These are phyloP conservation scores for Colletotrichum musicola DNA, from an alignment of 2,329 filamentous ascomycete genomes.

Conservation along the genomic window DNA sequence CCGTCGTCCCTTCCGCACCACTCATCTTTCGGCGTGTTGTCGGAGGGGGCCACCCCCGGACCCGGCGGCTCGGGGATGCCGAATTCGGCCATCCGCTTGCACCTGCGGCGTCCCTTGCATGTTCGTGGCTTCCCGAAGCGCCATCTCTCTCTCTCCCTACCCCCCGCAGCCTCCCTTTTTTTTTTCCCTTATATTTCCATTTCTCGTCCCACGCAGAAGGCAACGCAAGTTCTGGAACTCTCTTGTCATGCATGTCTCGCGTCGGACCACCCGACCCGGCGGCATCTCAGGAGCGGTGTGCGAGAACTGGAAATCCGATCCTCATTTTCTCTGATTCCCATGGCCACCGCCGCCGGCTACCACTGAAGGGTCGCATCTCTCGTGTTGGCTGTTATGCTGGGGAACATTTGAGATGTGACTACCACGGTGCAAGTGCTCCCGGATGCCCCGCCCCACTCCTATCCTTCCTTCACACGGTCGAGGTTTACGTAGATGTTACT, in stretches of 20 bases:
- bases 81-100: conserved; percentile 20
- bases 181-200: neutral
- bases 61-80: conserved; percentile 18
- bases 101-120: conserved; percentile 1
- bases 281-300: neutral
- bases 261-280: neutral
- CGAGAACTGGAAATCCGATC: neutral
- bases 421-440: neutral
- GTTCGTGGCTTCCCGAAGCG: conserved; percentile 12
- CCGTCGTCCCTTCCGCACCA: neutral
- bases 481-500: neutral
- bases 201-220: neutral
- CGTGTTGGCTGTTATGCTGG: neutral
- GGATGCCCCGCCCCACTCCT: neutral
- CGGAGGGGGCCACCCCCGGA: conserved; percentile 2
- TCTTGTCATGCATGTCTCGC: neutral
- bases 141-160: neutral
- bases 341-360: neutral
- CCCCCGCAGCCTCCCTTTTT: neutral
- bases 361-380: neutral
- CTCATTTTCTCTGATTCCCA: neutral
- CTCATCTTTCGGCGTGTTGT: neutral
- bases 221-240: neutral
- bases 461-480: neutral
- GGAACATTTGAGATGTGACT: neutral